A percentile compares a stretch with the other conserved stretches of the same genome.
Evolutionary conservation across 1,284 basidiomycete species (phyloP).

Genomic region (Sanghuangporus weigelae): DNA sequence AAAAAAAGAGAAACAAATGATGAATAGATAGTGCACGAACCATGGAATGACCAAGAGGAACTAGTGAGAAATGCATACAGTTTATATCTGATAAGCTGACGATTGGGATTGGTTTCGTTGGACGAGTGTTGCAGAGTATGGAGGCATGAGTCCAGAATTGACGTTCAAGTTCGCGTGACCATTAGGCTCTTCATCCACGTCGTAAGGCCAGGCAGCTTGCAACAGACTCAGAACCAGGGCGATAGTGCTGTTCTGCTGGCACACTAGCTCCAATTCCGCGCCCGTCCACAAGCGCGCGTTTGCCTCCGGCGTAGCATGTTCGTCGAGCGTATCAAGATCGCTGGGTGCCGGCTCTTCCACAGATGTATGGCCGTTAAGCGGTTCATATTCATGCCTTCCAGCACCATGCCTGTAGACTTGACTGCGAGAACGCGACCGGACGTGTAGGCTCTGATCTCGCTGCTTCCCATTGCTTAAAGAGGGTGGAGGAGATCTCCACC

Average conservation of each 20-base stretch:
- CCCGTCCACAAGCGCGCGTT: constrained; percentile 23
- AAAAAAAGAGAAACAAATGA: neutral
- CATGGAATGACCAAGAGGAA: neutral
- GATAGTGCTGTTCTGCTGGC: constrained; percentile 34
- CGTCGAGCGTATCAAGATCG: neutral
- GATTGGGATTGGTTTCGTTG: constrained; percentile 15
- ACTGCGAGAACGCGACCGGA: constrained; percentile 17
- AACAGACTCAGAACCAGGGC: constrained; percentile 29
- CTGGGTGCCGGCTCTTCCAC: neutral
- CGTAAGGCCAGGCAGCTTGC: constrained; percentile 17
- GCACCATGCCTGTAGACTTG: constrained; percentile 15
- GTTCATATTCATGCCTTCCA: constrained; percentile 12
- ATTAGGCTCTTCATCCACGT: constrained; percentile 12
- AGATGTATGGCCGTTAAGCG: constrained; percentile 2
- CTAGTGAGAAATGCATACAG: neutral
- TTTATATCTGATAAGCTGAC: constrained; percentile 14
- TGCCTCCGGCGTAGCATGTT: neutral
- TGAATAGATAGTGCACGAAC: neutral
- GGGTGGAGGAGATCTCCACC: neutral
- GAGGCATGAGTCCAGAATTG: neutral
- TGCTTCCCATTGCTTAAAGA: neutral
- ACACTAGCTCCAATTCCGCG: constrained; percentile 27
- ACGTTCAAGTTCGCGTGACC: neutral
- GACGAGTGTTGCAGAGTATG: constrained; percentile 1
- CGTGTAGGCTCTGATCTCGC: neutral